Evolutionary conservation across 805 yeast species (phyloP), one percentile per base, ranked within the genome.

Genomic region (Candida cerambycidarum): DNA sequence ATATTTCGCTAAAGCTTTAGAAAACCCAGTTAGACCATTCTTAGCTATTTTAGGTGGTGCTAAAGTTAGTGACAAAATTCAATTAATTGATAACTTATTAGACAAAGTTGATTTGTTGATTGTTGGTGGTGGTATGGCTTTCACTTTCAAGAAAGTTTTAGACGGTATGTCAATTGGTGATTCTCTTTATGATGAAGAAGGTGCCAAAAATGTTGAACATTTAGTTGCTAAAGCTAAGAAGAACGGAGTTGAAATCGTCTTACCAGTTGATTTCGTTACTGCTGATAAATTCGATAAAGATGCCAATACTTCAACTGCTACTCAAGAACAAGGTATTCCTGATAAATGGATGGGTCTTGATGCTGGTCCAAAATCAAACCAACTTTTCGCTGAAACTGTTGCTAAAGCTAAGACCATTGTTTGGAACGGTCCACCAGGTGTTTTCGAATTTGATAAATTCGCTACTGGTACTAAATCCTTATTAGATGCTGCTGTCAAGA

Each of bases 381-480:
- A 82, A 70, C 78, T 85, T 57, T 93, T 86, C 67, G 79, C 83
- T 55, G 82, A 75, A 54, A 83, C 96, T 53, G 88, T 93, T 58
- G 85, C 85, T 54, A 78, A 84, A 73, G 95, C 99, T 58, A 89
- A 92, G 83, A 93, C 99, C 62, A 92, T 93, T 61, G 93, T 93
- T 67, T 93, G 99, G 99, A 93, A 93, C 79, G 99, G 99, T 69
- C 99, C 99, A 54, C 97, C 99, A 73, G 99, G 99, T 80, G 99
- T 93, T 59, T 93, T 93, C 69, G 99, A 93, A 78, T 93, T 93
- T 63, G 96, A 88, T 57, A 79, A 78, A 62, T 93, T 93, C 67
- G 85, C 97, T 57, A 71, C 71, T 47, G 98, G 98, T 74, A 92
- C 98, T 65, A 87, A 90, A 76, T 69, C 89, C 47, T 73, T 92